These are phyloP conservation scores for Mycena haematopus DNA, from an alignment of 768 basidiomycete genomes.

Conservation along the genomic window DNA sequence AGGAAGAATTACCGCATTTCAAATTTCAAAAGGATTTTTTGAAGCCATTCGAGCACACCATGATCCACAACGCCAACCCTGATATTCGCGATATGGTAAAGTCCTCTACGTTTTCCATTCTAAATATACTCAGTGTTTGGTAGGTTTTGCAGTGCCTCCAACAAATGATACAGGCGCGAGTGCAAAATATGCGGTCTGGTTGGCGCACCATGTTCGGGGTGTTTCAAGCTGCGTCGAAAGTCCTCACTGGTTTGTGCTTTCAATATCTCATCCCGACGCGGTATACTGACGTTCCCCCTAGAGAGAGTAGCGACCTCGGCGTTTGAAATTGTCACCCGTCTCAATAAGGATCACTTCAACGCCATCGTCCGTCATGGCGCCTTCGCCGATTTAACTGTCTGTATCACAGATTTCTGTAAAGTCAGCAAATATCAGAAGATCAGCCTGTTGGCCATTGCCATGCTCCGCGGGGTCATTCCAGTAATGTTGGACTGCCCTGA, in stretches of 20 bases:
- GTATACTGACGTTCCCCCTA: slow-evolving; percentile 35
- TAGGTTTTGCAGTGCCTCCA: slow-evolving; percentile 97
- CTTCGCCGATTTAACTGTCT: slow-evolving; percentile 95
- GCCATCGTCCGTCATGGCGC: slow-evolving; percentile 93
- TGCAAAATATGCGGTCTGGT: slow-evolving; percentile 94
- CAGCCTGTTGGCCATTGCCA: slow-evolving; percentile 92
- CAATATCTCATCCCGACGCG: background rate
- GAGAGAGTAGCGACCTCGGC: slow-evolving; percentile 93
- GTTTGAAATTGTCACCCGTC: slow-evolving; percentile 91
- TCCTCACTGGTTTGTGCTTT: slow-evolving; percentile 70
- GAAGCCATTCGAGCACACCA: slow-evolving; percentile 97
- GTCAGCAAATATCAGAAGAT: slow-evolving; percentile 99
- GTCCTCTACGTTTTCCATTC: slow-evolving; percentile 36
- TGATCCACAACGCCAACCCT: slow-evolving; percentile 94
- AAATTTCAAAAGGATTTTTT: slow-evolving; percentile 99
- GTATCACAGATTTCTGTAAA: slow-evolving; percentile 99
- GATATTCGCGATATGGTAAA: slow-evolving; percentile 92
- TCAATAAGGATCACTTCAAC: slow-evolving; percentile 90
- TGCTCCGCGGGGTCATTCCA: slow-evolving; percentile 92
- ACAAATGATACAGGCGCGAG: slow-evolving; percentile 97
- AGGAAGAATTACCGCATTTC: slow-evolving; percentile 97
- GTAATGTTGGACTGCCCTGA: slow-evolving; percentile 89
- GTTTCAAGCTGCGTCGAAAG: slow-evolving; percentile 95
- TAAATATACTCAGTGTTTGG: slow-evolving; percentile 9
- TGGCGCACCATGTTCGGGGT: slow-evolving; percentile 99